Conservation (phyloP, 352 stramenopile genomes). For the Aphanomyces cochlioides region DNA sequence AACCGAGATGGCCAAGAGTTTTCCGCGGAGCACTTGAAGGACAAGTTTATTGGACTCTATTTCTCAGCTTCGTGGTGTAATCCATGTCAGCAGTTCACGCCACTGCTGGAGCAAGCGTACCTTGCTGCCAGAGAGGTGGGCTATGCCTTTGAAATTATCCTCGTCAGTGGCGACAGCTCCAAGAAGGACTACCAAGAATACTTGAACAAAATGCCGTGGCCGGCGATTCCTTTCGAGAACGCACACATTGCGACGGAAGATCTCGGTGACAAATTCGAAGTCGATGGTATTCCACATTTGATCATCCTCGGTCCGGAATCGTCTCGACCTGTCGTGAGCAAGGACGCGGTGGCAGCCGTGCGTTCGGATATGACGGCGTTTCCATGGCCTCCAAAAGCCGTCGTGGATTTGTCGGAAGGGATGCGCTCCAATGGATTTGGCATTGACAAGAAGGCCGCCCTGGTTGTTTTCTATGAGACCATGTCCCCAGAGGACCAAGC, state of each 20-base stretch:
- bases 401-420: conserved; percentile 17
- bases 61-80: conserved; percentile 60
- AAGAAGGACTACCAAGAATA: conserved; percentile 5
- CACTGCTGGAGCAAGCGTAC: conserved; percentile 55
- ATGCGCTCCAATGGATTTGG: conserved; percentile 7
- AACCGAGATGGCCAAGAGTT: neutral
- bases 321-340: conserved; percentile 18
- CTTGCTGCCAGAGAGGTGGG: conserved; percentile 35
- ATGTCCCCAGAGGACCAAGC: neutral
- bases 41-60: conserved; percentile 53
- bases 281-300: conserved; percentile 23
- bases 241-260: conserved; percentile 5
- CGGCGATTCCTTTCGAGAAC: conserved; percentile 20
- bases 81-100: conserved; percentile 61
- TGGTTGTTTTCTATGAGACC: conserved; percentile 13
- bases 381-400: conserved; percentile 11
- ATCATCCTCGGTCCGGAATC: conserved; percentile 7
- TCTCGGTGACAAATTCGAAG: conserved; percentile 11
- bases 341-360: conserved; percentile 12
- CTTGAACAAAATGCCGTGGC: conserved; percentile 25
- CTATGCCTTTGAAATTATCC: conserved; percentile 8
- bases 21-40: neutral
- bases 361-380: neutral
- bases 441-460: conserved; percentile 20
- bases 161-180: neutral